Conservation (phyloP, 805 yeast species). For the Suhomyces pyralidae region DNA sequence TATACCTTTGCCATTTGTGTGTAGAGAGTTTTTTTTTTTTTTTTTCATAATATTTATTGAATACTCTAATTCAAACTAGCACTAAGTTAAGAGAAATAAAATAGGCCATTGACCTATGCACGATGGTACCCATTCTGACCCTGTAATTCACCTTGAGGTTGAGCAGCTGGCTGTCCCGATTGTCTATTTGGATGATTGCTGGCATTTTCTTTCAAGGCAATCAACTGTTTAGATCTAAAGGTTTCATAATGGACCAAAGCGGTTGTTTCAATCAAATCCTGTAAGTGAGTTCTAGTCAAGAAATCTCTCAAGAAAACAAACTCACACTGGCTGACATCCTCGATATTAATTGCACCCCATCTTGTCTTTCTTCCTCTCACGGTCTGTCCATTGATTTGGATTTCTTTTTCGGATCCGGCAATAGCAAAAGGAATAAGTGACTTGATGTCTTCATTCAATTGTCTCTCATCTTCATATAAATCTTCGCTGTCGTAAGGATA, state of each 20-base stretch:
- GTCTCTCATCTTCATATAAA: constrained; percentile 67
- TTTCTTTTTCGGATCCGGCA: constrained; percentile 82
- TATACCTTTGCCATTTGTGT: too few relatives aligned
- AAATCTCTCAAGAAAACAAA: constrained; percentile 92
- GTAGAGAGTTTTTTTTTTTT: too few relatives aligned
- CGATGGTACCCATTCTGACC: constrained; percentile 5
- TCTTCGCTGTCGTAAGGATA: constrained; percentile 81
- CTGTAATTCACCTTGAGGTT: background rate
- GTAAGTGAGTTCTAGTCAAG: constrained; percentile 91
- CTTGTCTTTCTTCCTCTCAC: constrained; percentile 89
- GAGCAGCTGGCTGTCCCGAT: constrained; percentile 15
- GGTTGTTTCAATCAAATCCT: constrained; percentile 93
- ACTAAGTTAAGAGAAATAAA: background rate
- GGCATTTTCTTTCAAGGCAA: constrained; percentile 91
- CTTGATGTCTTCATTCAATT: constrained; percentile 70
- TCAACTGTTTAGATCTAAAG: constrained; percentile 89
- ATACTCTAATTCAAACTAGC: background rate
- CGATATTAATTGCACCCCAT: constrained; percentile 93
- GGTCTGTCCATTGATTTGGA: constrained; percentile 70
- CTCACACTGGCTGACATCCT: constrained; percentile 93
- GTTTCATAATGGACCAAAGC: constrained; percentile 84
- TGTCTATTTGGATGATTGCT: constrained; percentile 41
- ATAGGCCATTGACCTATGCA: background rate
- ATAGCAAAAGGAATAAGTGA: constrained; percentile 87
- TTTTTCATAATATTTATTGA: background rate